These are phyloP conservation scores for Earliella scabrosa DNA, from an alignment of 1,284 basidiomycete genomes.

Conservation along the genomic window DNA sequence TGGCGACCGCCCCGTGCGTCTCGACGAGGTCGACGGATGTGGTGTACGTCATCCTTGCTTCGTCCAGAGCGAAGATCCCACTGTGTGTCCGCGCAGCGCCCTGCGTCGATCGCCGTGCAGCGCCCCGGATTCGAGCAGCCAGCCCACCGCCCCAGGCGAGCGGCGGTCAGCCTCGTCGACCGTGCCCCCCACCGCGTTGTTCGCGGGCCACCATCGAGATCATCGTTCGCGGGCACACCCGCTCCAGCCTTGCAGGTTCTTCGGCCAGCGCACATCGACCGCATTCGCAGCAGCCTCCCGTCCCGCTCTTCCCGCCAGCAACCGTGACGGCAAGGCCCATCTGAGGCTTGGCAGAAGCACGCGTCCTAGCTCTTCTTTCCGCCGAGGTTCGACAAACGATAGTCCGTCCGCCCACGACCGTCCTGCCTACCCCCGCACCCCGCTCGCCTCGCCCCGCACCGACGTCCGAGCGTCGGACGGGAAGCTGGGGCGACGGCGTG, in stretches of 20 bases:
- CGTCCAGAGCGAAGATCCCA: slow-evolving; percentile 15
- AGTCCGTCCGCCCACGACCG: slow-evolving; percentile 17
- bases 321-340: no score
- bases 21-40: slow-evolving; percentile 10
- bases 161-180: no score
- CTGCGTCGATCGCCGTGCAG: slow-evolving; percentile 11
- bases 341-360: no score
- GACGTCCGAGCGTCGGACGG: slow-evolving; percentile 13
- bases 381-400: slow-evolving; percentile 28
- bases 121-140: no score
- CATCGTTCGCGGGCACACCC: no score
- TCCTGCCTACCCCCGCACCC: neutral
- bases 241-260: no score
- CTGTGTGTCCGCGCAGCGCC: neutral
- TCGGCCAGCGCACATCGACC: no score
- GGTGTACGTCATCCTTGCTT: slow-evolving; percentile 14
- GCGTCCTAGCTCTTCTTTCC: slow-evolving; percentile 13
- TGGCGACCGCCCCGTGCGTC: neutral
- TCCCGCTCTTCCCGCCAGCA: no score
- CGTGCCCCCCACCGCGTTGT: no score
- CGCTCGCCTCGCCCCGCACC: neutral
- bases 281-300: no score
- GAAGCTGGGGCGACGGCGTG: neutral
- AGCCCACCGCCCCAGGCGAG: neutral
- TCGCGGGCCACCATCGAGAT: no score